Percentiles rank a stretch among this genome's conserved stretches.
phyloP scores from a whole-genome alignment of 495 filamentous ascomycete species.

The Tuber borchii region DNA sequence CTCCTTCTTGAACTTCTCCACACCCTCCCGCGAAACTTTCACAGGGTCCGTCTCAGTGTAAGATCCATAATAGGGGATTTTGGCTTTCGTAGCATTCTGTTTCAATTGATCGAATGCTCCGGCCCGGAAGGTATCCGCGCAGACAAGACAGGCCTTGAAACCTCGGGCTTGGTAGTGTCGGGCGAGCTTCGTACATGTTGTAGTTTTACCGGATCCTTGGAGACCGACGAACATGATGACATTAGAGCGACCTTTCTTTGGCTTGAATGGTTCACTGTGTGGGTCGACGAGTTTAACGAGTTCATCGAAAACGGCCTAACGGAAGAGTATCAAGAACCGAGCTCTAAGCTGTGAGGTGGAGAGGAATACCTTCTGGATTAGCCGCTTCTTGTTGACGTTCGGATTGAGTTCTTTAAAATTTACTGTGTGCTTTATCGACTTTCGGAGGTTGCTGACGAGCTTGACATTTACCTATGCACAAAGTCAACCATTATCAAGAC shows the following conservation, averaged over 20 bases:
- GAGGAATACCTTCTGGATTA: conserved; percentile 70
- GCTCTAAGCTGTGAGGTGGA: background rate
- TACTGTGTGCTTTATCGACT: conserved; percentile 81
- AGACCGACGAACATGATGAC: conserved; percentile 99
- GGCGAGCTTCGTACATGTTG: conserved; percentile 94
- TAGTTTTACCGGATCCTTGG: conserved; percentile 96
- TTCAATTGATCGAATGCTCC: conserved; percentile 98
- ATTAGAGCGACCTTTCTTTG: conserved; percentile 91
- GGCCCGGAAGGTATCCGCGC: conserved; percentile 96
- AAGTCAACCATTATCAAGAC: background rate
- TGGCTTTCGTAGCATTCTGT: conserved; percentile 96
- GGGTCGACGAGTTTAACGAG: conserved; percentile 92
- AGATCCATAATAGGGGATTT: conserved; percentile 96
- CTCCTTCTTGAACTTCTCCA: conserved; percentile 99
- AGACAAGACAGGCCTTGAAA: conserved; percentile 91
- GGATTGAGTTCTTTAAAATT: conserved; percentile 87
- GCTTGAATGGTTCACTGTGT: conserved; percentile 90
- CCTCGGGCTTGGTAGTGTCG: conserved; percentile 90
- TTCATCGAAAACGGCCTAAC: conserved; percentile 83
- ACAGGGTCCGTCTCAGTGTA: conserved; percentile 94
- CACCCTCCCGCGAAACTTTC: conserved; percentile 83
- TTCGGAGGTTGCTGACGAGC: conserved; percentile 86
- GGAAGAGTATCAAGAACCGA: conserved; percentile 17
- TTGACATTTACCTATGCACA: conserved; percentile 67
- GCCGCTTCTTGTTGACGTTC: conserved; percentile 89